Evolutionary conservation across 805 yeast species (phyloP).

Genomic region (Spathaspora sp.): DNA sequence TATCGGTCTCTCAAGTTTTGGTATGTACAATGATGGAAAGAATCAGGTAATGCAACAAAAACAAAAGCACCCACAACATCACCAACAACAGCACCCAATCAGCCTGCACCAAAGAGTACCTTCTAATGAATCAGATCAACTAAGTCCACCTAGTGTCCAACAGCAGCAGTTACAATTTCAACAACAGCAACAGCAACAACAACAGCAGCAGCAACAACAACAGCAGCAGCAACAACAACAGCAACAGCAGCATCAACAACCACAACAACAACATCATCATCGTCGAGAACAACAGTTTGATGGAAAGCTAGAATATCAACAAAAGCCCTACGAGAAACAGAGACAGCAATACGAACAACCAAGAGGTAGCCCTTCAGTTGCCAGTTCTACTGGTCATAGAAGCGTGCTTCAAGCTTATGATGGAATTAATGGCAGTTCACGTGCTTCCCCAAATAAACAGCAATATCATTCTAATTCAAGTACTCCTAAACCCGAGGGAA

Average conservation of each 20-base stretch:
- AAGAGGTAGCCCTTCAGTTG: neutral
- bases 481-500: neutral
- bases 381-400: neutral
- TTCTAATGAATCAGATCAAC: neutral
- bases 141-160: neutral
- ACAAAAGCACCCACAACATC: slow-evolving; percentile 1
- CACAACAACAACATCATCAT: slow-evolving; percentile 4
- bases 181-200: slow-evolving; percentile 7
- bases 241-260: no score
- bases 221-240: slow-evolving; percentile 5
- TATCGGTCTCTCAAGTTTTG: slow-evolving; percentile 4
- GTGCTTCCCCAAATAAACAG: neutral
- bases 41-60: slow-evolving; percentile 2
- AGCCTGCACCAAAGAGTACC: neutral
- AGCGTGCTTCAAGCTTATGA: neutral
- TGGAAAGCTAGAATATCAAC: neutral
- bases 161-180: slow-evolving; percentile 5
- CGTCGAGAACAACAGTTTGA: slow-evolving; percentile 5
- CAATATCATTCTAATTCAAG: neutral
- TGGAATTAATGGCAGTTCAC: neutral
- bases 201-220: no score
- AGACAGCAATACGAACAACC: neutral
- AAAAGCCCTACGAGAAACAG: neutral
- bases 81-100: neutral
- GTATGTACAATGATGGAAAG: neutral